A percentile compares a stretch with the other conserved stretches of the same genome.
Conservation (phyloP, 2,329 filamentous ascomycete genomes). For the Juglanconis sp. region DNA sequence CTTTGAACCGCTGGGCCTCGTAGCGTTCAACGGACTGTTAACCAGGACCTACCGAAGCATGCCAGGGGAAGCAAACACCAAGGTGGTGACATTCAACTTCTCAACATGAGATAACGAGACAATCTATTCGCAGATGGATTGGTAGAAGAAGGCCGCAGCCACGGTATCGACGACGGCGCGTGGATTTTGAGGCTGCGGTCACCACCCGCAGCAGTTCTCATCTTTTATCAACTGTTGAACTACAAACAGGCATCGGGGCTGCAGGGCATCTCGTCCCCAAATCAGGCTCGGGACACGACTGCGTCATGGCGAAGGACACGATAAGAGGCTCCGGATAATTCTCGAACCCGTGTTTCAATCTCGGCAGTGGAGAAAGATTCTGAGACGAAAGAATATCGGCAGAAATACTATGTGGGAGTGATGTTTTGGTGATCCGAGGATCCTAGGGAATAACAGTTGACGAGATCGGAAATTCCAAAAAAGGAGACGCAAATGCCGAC, state of each 20-base stretch:
- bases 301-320: background rate
- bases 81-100: too few species aligned
- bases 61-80: too few species aligned
- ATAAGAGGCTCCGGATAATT: background rate
- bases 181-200: too few species aligned
- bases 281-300: too few species aligned
- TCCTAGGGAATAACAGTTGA: background rate
- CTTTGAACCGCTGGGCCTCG: too few species aligned
- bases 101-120: too few species aligned
- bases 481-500: background rate
- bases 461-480: background rate
- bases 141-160: too few species aligned
- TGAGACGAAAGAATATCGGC: background rate
- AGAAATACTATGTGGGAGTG: background rate
- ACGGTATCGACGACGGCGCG: too few species aligned
- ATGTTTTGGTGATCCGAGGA: background rate
- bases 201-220: background rate
- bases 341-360: slow-evolving; percentile 4
- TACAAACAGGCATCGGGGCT: background rate
- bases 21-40: too few species aligned
- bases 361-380: background rate
- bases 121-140: too few species aligned
- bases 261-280: background rate
- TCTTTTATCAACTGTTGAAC: background rate
- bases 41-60: too few species aligned